Evolutionary conservation across 2,329 filamentous ascomycete genomes (phyloP).

Genomic region (Cladosporium sp.): DNA sequence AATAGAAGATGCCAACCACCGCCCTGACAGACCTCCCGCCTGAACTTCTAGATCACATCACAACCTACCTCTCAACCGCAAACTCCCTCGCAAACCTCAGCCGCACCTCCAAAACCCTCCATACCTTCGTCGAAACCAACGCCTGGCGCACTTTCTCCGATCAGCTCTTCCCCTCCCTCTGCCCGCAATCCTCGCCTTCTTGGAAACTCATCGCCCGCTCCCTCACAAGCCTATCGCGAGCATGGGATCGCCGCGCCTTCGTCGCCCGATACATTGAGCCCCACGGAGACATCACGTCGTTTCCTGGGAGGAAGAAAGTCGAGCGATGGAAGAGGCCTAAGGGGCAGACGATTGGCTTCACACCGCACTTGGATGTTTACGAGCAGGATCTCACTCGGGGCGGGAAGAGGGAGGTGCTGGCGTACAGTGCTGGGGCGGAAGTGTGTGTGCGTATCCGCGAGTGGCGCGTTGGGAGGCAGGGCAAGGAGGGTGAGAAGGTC

Average conservation of each 20-base stretch:
- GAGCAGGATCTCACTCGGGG: conserved; percentile 30
- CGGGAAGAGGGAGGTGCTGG: conserved; percentile 50
- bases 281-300: conserved; percentile 29
- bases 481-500: conserved; percentile 14
- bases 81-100: conserved; percentile 40
- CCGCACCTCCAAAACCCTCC: conserved; percentile 40
- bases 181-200: conserved; percentile 28
- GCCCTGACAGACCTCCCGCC: conserved; percentile 32
- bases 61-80: conserved; percentile 39
- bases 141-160: conserved; percentile 46
- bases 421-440: conserved; percentile 55
- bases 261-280: conserved; percentile 49
- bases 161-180: conserved; percentile 40
- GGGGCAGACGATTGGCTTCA: conserved; percentile 53
- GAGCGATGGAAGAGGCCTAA: conserved; percentile 36
- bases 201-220: conserved; percentile 49
- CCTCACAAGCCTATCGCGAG: conserved; percentile 50
- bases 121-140: conserved; percentile 38
- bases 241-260: conserved; percentile 52
- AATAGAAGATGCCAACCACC: conserved; percentile 13
- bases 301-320: conserved; percentile 20
- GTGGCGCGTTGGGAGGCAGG: conserved; percentile 13
- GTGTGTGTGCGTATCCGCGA: conserved; percentile 45
- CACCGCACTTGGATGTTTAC: conserved; percentile 36
- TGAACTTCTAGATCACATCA: conserved; percentile 34